A percentile compares a stretch with the other conserved stretches of the same genome.
phyloP scores from a whole-genome alignment of 768 basidiomycete genomes.

The Kwoniella sp. region DNA sequence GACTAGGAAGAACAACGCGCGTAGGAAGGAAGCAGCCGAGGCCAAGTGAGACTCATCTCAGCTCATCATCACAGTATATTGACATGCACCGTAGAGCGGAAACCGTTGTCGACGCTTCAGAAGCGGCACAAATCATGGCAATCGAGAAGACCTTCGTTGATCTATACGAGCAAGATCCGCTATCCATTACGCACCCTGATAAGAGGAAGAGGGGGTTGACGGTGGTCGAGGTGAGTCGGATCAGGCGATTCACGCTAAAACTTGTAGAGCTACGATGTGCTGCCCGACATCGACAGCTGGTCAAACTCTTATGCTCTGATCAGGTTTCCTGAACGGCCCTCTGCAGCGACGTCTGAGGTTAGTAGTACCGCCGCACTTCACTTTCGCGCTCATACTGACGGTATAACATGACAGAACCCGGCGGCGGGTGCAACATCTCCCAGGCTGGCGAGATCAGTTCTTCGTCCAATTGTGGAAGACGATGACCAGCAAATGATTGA shows the following conservation, averaged over 20 bases:
- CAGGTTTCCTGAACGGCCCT: conserved; percentile 43
- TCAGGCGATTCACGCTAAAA: neutral
- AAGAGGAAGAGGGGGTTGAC: conserved; percentile 28
- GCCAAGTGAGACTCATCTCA: conserved; percentile 11
- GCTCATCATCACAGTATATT: neutral
- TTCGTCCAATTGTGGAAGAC: conserved; percentile 32
- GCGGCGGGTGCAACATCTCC: conserved; percentile 22
- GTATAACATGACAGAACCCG: conserved; percentile 12
- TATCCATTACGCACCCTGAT: conserved; percentile 31
- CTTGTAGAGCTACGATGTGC: conserved; percentile 36
- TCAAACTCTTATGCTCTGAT: conserved; percentile 35
- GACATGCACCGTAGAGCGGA: conserved; percentile 10
- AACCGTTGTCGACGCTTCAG: conserved; percentile 40
- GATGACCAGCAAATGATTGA: conserved; percentile 38
- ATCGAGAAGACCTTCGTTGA: conserved; percentile 44
- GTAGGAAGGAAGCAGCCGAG: conserved; percentile 24
- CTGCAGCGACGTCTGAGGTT: conserved; percentile 32
- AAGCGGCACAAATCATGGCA: conserved; percentile 43
- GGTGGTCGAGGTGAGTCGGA: conserved; percentile 39
- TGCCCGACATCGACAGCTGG: conserved; percentile 42
- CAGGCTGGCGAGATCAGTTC: conserved; percentile 27
- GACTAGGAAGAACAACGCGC: conserved; percentile 28
- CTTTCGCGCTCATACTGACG: neutral
- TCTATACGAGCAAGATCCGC: conserved; percentile 12
- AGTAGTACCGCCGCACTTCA: too few relatives aligned